A percentile compares a stretch with the other conserved stretches of the same genome.
These are phyloP conservation scores for Lactarius sanguifluus DNA, from an alignment of 768 basidiomycete species.

Conservation along the genomic window DNA sequence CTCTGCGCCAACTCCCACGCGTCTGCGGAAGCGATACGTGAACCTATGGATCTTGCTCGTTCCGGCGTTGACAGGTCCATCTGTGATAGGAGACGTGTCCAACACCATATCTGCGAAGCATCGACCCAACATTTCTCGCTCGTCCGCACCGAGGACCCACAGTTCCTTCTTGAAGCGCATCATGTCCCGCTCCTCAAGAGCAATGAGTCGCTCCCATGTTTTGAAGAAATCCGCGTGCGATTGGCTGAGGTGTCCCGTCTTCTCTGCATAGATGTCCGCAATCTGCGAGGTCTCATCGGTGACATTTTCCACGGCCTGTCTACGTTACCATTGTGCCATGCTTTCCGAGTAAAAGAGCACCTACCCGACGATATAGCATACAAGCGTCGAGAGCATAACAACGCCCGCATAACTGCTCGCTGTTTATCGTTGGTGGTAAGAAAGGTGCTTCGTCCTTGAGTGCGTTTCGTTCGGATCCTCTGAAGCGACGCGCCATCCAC, in stretches of 20 bases:
- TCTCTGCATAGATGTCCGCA: conserved; percentile 67
- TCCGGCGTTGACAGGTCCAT: conserved; percentile 16
- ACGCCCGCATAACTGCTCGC: conserved; percentile 69
- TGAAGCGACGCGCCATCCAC: conserved; percentile 61
- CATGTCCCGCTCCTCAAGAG: conserved; percentile 85
- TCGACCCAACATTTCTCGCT: conserved; percentile 78
- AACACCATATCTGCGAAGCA: conserved; percentile 84
- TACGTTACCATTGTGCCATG: conserved; percentile 7
- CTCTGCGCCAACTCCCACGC: conserved; percentile 16
- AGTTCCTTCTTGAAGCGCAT: conserved; percentile 84
- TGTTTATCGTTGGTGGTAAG: conserved; percentile 85
- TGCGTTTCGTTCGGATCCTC: conserved; percentile 25
- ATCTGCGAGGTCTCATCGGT: conserved; percentile 54
- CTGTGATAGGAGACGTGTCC: conserved; percentile 42
- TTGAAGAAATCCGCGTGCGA: conserved; percentile 77
- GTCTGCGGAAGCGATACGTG: conserved; percentile 67
- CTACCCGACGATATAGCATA: conserved; percentile 89
- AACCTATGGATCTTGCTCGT: conserved; percentile 70
- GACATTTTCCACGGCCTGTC: conserved; percentile 68
- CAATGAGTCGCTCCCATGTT: conserved; percentile 84
- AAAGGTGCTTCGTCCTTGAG: conserved; percentile 45
- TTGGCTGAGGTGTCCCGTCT: conserved; percentile 76
- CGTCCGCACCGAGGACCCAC: conserved; percentile 84
- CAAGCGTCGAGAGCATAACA: conserved; percentile 87
- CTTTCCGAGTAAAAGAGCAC: conserved; percentile 19